Base-by-base conservation (phyloP, 2,329 filamentous ascomycete species). In the Colletotrichum cuscutae region DNA sequence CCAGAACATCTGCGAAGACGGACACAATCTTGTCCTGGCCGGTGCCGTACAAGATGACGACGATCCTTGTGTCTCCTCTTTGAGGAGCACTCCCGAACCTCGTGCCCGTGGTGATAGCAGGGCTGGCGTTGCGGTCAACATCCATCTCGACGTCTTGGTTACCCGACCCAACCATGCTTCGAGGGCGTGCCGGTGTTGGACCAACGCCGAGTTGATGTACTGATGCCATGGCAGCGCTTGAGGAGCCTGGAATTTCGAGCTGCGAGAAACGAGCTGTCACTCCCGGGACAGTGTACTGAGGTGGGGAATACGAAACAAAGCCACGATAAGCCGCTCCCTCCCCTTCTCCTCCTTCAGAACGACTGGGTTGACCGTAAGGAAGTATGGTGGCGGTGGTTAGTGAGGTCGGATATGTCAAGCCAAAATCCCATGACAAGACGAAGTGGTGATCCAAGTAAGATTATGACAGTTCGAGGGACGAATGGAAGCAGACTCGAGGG, bases 1-100 rank as follows among this genome's bases (percentile, higher is more conserved):
- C 94, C 54, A 97, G 83, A 8, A 96, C 92, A 77, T 96, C 93
- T 30, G 94, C 94, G 76, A 95, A 93, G 42, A 94, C 85, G 26
- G 90, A 89, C 32, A 95, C 90, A 75, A 97, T 94, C 53, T 89
- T 88, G 72, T 95, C 92, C 80, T 96, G 93, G 22, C 90, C 92
- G 26, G 86, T 86, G 12, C 92, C 91, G 80, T 92, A 94, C 22
- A 96, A 82, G 72, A 97, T 90, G 42, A 91, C 88, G 32, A 90
- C 89, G 61, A 88, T 90, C 68, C 90, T 86, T 9, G 85, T 85
- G 76, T 92, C 90, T 30, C 89, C 90, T 49, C 80, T 82, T 72
- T 85, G 83, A 8, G 88, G 83, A 4, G 84, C 84, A 63, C 84
- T 86, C 71, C 84, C 84, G 70, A 86, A 83, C 30, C 81, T 83